Evolutionary conservation across 2,329 filamentous ascomycete species (phyloP).

Genomic region (Alternaria sp.): DNA sequence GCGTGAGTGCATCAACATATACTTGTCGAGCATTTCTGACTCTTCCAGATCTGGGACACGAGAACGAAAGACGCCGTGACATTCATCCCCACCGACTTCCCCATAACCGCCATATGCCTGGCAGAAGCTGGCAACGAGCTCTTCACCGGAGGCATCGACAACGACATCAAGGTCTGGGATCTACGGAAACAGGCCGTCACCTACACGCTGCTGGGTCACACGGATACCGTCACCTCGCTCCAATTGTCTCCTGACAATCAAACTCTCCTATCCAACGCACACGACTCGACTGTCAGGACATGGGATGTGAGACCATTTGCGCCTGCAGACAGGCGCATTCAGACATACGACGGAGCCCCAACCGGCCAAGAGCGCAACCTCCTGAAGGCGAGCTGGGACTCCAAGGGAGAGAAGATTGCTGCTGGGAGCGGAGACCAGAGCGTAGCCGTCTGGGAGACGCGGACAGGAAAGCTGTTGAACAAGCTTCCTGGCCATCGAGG

Average conservation of each 20-base stretch:
- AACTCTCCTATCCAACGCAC: constrained; percentile 86
- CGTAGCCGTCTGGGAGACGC: constrained; percentile 88
- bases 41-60: constrained; percentile 82
- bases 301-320: constrained; percentile 98
- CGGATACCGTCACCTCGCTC: constrained; percentile 89
- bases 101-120: constrained; percentile 89
- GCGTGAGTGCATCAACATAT: constrained; percentile 51
- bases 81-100: constrained; percentile 89
- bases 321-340: constrained; percentile 81
- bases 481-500: constrained; percentile 96
- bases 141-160: constrained; percentile 94
- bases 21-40: constrained; percentile 22
- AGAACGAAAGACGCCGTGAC: constrained; percentile 87
- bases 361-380: constrained; percentile 91
- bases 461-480: constrained; percentile 89
- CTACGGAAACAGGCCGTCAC: constrained; percentile 87
- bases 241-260: constrained; percentile 93
- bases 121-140: constrained; percentile 95
- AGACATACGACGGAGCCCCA: constrained; percentile 91
- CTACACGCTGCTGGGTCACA: constrained; percentile 88
- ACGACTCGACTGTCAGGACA: constrained; percentile 91
- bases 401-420: constrained; percentile 83
- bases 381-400: constrained; percentile 88
- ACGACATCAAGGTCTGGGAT: constrained; percentile 98
- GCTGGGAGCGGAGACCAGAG: constrained; percentile 90